Percentiles rank a stretch among this genome's conserved stretches.
Conservation (phyloP, 352 stramenopile species). For the Globisporangium uncinulatum region DNA sequence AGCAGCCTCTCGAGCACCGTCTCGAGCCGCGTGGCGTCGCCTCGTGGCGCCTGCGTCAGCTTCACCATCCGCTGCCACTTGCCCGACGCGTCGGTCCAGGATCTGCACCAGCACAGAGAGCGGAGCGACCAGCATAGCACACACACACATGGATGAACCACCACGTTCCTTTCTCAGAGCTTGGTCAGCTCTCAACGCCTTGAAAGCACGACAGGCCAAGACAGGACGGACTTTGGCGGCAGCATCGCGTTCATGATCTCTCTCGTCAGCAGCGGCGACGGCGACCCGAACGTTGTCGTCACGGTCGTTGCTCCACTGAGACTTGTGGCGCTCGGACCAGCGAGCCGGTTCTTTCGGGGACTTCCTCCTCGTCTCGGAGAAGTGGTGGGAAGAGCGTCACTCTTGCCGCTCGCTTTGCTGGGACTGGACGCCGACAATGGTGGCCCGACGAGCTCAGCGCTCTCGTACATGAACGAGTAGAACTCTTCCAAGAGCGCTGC, state of each 20-base stretch:
- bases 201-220: too few relatives aligned
- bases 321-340: conserved; percentile 8
- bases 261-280: conserved; percentile 20
- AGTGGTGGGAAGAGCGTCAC: conserved; percentile 3
- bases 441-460: conserved; percentile 24
- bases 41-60: conserved; percentile 31
- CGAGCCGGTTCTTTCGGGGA: conserved; percentile 13
- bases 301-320: conserved; percentile 8
- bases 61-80: conserved; percentile 74
- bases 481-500: conserved; percentile 39
- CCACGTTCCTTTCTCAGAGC: too few relatives aligned
- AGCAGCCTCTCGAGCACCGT: conserved; percentile 38
- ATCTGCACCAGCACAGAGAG: conserved; percentile 20
- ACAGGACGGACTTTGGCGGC: conserved; percentile 45
- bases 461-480: conserved; percentile 60
- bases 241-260: conserved; percentile 68
- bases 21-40: conserved; percentile 43
- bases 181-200: too few relatives aligned
- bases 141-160: too few relatives aligned
- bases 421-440: conserved; percentile 19
- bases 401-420: conserved; percentile 17
- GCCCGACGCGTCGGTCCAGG: conserved; percentile 40
- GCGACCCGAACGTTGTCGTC: neutral
- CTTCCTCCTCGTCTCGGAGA: conserved; percentile 23
- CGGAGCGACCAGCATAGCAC: too few relatives aligned